A percentile compares a stretch with the other conserved stretches of the same genome.
Evolutionary conservation across 495 filamentous ascomycete species (phyloP).

Genomic region (Annulohypoxylon bovei): DNA sequence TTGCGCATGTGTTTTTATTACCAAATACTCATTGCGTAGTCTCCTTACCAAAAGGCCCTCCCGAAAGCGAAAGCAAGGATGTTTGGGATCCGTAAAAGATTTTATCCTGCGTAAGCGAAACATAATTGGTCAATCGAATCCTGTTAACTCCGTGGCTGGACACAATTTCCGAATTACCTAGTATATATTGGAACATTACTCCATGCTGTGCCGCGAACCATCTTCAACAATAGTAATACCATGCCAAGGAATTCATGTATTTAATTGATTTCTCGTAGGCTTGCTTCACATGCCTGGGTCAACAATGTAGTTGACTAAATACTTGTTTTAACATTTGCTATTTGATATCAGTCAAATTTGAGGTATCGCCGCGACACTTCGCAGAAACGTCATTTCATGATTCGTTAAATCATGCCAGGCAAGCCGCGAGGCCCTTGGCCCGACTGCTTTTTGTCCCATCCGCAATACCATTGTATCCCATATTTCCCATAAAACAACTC

Average conservation of each 20-base stretch:
- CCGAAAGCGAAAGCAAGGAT: no score
- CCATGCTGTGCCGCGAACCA: no score
- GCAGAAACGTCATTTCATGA: conserved; percentile 35
- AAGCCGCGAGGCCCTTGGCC: conserved; percentile 36
- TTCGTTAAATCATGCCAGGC: conserved; percentile 37
- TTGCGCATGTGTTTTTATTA: neutral
- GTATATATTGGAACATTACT: no score
- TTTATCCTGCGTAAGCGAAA: no score
- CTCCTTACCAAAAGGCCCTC: no score
- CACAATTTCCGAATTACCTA: neutral
- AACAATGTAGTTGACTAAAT: neutral
- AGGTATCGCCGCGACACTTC: conserved; percentile 16
- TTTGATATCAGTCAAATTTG: conserved; percentile 11
- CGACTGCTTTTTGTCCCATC: conserved; percentile 22
- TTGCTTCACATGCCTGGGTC: neutral
- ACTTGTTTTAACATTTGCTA: conserved; percentile 7
- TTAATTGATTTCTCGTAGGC: neutral
- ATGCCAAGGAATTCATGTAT: neutral
- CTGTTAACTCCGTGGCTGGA: neutral
- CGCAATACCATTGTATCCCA: conserved; percentile 25
- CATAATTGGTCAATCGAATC: neutral
- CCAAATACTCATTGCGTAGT: neutral
- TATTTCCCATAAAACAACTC: conserved; percentile 15
- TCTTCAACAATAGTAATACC: neutral
- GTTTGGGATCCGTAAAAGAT: no score